Conservation (phyloP, 257 asterid species). For the Solanum corneliomulleri region DNA sequence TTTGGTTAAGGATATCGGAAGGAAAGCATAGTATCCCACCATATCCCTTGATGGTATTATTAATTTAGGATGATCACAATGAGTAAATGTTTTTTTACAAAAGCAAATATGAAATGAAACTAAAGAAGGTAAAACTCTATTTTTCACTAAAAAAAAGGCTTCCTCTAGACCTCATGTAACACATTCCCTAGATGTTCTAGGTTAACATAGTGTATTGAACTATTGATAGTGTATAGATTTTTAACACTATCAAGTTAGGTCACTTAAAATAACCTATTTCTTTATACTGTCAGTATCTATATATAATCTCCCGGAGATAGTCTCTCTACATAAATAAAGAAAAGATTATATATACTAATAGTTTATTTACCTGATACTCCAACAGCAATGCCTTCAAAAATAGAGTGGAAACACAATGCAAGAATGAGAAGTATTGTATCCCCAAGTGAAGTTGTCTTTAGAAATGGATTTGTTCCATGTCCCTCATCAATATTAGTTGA, state of each 20-base stretch:
- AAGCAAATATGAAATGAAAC: not conserved
- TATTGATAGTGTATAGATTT: not conserved
- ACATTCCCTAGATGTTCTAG: not conserved
- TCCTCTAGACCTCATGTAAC: not conserved
- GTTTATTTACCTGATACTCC: slow-evolving; percentile 63
- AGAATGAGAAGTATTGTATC: slow-evolving; percentile 62
- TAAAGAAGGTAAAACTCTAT: not conserved
- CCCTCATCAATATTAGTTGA: not conserved
- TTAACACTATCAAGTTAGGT: not conserved
- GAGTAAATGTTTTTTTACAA: not conserved
- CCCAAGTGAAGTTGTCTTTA: slow-evolving; percentile 36
- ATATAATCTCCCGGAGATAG: not conserved
- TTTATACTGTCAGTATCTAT: not conserved
- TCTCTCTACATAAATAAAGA: not conserved
- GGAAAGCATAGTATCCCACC: not conserved
- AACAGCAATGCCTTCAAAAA: slow-evolving; percentile 88
- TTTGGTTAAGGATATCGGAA: not conserved
- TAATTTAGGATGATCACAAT: not conserved
- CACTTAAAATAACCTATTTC: not conserved
- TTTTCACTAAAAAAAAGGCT: too few species aligned
- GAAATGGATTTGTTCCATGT: slow-evolving; percentile 6
- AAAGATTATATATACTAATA: not conserved
- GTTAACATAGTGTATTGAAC: not conserved
- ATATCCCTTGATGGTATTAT: not conserved
- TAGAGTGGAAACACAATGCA: slow-evolving; percentile 80